These are phyloP conservation scores for Hordeum vulgare DNA, from an alignment of 176 grass and related monocot genomes.

Conservation along the genomic window MorexV3_pseudomolecules_assembly NC_058522.1:32407021-32407520, in stretches of 20 bases:
- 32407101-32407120: conserved; percentile 80
- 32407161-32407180: conserved; percentile 70
- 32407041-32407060: conserved; percentile 44
- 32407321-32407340: conserved; percentile 78
- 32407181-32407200: conserved; percentile 89
- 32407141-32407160: conserved; percentile 64
- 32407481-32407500: neutral
- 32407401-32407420: neutral
- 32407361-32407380: conserved; percentile 75
- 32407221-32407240: conserved; percentile 62
- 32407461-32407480: neutral
- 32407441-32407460: neutral
- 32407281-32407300: conserved; percentile 72
- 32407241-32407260: conserved; percentile 64
- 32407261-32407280: conserved; percentile 83
- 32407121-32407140: conserved; percentile 87
- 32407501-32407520: conserved; percentile 62
- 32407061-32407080: no score
- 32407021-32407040: conserved; percentile 69
- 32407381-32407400: conserved; percentile 50
- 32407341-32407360: conserved; percentile 71
- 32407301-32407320: conserved; percentile 53
- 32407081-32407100: conserved; percentile 81
- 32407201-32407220: conserved; percentile 81
- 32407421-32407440: conserved; percentile 4